Evolutionary conservation across 495 filamentous ascomycete species (phyloP), one percentile per base, ranked within the genome.

Genomic region (Hyaloscypha finlandica): DNA sequence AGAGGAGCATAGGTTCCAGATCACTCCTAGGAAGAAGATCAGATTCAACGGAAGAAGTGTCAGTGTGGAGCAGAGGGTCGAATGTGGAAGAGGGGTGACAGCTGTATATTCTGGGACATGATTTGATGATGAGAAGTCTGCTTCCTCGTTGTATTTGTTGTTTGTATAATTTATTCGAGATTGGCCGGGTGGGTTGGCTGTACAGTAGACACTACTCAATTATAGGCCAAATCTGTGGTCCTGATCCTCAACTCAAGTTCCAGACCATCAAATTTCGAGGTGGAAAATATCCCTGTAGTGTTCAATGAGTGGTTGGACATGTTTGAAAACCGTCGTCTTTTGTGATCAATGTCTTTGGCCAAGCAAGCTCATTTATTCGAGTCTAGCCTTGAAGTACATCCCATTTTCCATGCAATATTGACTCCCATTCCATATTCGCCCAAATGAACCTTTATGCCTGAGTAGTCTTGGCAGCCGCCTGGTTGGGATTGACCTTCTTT

Each of bases 401-500:
- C 66, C 61, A 65, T 59, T 61, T 59, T 54, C 61, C 61, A 66
- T 70, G 65, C 68, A 70, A 73, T 25, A 25, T 64, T 57, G 55
- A 70, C 71, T 48, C 48, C 71, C 64, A 59, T 64, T 16, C 58
- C 66, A 64, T 51, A 31, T 52, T 25, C 60, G 30, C 55, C 59
- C 54, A 56, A 58, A 66, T 37, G 30, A 20, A 42, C 60, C 48
- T 30, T 66, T 71, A 78, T 61, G 77, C 74, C 62, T 88, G 85
- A 76, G 81, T 77, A 76, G 84, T 83, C 83, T 89, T 89, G 54
- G 84, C 75, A 73, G 89, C 74, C 68, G 89, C 88, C 80, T 94
- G 90, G 80, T 92, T 93, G 66, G 96, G 94, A 82, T 88, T 92
- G 80, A 99, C 87, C 89, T 98, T 99, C 91, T 99, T 99, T 85